phyloP scores from a whole-genome alignment of 352 stramenopile species.

The Peronospora farinosa region DNA sequence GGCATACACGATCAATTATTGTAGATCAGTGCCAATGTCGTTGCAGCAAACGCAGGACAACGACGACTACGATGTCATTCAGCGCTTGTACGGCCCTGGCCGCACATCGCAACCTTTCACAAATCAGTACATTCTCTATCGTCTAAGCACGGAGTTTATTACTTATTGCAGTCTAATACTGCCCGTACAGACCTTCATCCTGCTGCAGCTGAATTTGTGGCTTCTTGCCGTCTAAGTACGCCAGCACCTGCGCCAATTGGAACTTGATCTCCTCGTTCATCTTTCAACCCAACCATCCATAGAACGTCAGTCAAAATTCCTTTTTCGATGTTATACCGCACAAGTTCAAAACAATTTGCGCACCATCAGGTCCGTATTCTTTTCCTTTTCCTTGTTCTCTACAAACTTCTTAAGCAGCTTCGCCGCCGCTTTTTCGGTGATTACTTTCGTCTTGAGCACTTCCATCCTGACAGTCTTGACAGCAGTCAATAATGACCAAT shows the following conservation, averaged over 20 bases:
- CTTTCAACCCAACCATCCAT: slow-evolving; percentile 20
- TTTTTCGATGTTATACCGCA: not conserved
- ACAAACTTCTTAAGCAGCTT: slow-evolving; percentile 80
- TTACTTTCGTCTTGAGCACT: slow-evolving; percentile 51
- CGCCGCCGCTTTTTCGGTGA: slow-evolving; percentile 57
- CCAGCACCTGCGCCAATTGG: slow-evolving; percentile 69
- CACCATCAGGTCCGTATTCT: slow-evolving; percentile 68
- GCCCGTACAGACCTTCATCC: slow-evolving; percentile 19
- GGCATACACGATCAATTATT: too few species aligned
- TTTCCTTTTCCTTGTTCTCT: slow-evolving; percentile 51
- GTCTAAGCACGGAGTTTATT: slow-evolving; percentile 20
- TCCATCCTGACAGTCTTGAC: slow-evolving; percentile 47
- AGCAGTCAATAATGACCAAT: slow-evolving; percentile 13
- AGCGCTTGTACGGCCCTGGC: too few species aligned
- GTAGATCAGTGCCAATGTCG: too few species aligned
- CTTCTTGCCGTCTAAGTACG: slow-evolving; percentile 53
- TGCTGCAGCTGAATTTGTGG: slow-evolving; percentile 31
- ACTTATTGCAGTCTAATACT: slow-evolving; percentile 26
- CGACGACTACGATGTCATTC: too few species aligned
- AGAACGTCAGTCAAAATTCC: slow-evolving; percentile 1
- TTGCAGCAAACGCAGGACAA: too few species aligned
- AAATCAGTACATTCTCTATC: slow-evolving; percentile 2
- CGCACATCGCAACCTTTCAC: too few species aligned
- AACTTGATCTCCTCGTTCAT: slow-evolving; percentile 74
- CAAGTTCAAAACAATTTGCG: slow-evolving; percentile 9